These are phyloP conservation scores for Stagonosporopsis cucurbitacearum DNA, from an alignment of 2,329 filamentous ascomycete species.

Conservation along the genomic window DNA sequence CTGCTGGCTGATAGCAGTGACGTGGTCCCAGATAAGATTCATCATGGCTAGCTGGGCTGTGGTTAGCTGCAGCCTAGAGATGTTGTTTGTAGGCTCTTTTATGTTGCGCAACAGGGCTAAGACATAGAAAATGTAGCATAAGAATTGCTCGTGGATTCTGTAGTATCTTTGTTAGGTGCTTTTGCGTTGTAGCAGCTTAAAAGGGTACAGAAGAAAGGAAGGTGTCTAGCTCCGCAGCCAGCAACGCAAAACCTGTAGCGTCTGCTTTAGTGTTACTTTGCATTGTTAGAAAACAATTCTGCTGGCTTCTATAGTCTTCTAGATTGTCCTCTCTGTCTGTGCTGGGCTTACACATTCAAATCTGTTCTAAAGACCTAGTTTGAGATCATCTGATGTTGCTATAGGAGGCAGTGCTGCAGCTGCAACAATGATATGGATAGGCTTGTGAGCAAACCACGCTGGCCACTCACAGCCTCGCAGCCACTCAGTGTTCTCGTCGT, in stretches of 20 bases:
- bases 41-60: slow-evolving; percentile 14
- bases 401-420: slow-evolving; percentile 2
- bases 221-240: slow-evolving; percentile 17
- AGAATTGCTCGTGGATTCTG: slow-evolving; percentile 8
- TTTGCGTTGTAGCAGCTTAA: slow-evolving; percentile 15
- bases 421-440: slow-evolving; percentile 13
- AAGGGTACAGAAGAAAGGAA: slow-evolving; percentile 14
- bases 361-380: slow-evolving; percentile 9
- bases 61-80: slow-evolving; percentile 12
- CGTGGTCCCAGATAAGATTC: slow-evolving; percentile 12
- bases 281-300: slow-evolving; percentile 14
- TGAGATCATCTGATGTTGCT: slow-evolving; percentile 5
- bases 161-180: slow-evolving; percentile 16
- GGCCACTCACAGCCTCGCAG: slow-evolving; percentile 14
- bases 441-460: slow-evolving; percentile 15
- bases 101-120: slow-evolving; percentile 12
- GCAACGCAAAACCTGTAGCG: slow-evolving; percentile 10
- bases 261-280: slow-evolving; percentile 12
- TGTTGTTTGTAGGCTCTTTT: slow-evolving; percentile 12
- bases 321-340: slow-evolving; percentile 12
- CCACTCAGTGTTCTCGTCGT: slow-evolving; percentile 17
- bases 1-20: slow-evolving; percentile 2
- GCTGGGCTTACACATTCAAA: slow-evolving; percentile 8
- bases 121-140: slow-evolving; percentile 14
- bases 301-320: slow-evolving; percentile 17